Evolutionary conservation across 345 rosid genomes (phyloP).

Genomic region (Euphorbia tirucalli): DNA sequence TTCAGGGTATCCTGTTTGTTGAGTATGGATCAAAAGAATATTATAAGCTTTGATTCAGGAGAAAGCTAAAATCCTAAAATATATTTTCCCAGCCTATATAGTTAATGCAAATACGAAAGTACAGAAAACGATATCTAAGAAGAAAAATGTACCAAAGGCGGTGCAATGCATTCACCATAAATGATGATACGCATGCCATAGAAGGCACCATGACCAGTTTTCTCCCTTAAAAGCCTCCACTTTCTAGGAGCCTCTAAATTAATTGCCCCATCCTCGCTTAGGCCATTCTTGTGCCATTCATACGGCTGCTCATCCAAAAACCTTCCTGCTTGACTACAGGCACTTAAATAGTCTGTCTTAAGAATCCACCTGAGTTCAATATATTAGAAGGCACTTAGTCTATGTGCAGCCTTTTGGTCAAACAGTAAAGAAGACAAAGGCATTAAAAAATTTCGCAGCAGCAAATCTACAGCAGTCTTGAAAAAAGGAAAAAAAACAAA

Average conservation of each 20-base stretch:
- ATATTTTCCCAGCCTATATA: background rate
- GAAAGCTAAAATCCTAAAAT: background rate
- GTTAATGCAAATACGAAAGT: background rate
- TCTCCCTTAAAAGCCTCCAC: constrained; percentile 77
- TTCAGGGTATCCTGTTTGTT: constrained; percentile 81
- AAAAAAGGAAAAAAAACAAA: background rate
- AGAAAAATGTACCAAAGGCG: constrained; percentile 68
- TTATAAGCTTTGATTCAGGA: background rate
- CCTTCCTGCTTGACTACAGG: constrained; percentile 67
- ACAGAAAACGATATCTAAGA: constrained; percentile 1
- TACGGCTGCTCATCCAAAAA: constrained; percentile 77
- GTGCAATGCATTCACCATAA: constrained; percentile 87
- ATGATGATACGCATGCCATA: constrained; percentile 67
- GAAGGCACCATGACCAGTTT: constrained; percentile 93
- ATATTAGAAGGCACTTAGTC: constrained; percentile 1
- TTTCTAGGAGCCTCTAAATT: constrained; percentile 83
- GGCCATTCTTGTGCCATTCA: constrained; percentile 76
- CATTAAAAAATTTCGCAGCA: background rate
- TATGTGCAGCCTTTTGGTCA: background rate
- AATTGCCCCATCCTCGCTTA: constrained; percentile 77
- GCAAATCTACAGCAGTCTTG: background rate
- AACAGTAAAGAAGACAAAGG: background rate
- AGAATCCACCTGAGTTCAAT: constrained; percentile 84
- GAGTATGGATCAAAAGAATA: constrained; percentile 2
- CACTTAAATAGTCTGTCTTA: constrained; percentile 68